Percentiles rank a stretch among this genome's conserved stretches.
Conservation (phyloP, 2,329 filamentous ascomycete genomes). For the Verticillium nonalfalfae region DNA sequence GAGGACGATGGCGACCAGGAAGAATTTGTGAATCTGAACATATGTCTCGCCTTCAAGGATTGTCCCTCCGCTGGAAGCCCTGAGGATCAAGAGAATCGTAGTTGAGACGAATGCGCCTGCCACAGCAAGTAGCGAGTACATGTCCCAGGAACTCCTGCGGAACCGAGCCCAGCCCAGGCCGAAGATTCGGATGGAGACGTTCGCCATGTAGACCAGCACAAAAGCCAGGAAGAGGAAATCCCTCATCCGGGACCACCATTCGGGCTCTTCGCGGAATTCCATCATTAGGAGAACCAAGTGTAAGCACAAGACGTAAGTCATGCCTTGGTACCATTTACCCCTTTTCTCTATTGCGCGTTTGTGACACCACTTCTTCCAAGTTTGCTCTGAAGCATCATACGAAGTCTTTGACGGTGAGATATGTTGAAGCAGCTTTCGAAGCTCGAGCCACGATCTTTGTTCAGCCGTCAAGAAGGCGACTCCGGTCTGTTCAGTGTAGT, state of each 20-base stretch:
- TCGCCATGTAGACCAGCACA: constrained; percentile 74
- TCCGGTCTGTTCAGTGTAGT: constrained; percentile 97
- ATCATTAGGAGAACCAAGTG: constrained; percentile 79
- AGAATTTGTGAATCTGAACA: constrained; percentile 84
- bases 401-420: constrained; percentile 93
- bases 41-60: constrained; percentile 56
- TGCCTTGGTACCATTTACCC: constrained; percentile 80
- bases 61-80: neutral
- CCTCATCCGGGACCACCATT: constrained; percentile 63
- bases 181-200: constrained; percentile 76
- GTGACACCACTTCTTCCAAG: constrained; percentile 92
- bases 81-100: constrained; percentile 65
- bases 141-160: constrained; percentile 87
- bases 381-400: constrained; percentile 66
- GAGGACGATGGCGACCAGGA: constrained; percentile 82
- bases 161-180: constrained; percentile 92
- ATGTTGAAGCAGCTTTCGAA: constrained; percentile 85
- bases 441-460: constrained; percentile 92
- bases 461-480: constrained; percentile 94
- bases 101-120: constrained; percentile 73
- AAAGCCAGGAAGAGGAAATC: constrained; percentile 75
- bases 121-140: constrained; percentile 79
- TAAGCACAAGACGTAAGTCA: constrained; percentile 73
- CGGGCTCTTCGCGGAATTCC: constrained; percentile 75
- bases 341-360: constrained; percentile 90